phyloP scores from a whole-genome alignment of 352 stramenopile genomes.

The Pythium periplocum region DNA sequence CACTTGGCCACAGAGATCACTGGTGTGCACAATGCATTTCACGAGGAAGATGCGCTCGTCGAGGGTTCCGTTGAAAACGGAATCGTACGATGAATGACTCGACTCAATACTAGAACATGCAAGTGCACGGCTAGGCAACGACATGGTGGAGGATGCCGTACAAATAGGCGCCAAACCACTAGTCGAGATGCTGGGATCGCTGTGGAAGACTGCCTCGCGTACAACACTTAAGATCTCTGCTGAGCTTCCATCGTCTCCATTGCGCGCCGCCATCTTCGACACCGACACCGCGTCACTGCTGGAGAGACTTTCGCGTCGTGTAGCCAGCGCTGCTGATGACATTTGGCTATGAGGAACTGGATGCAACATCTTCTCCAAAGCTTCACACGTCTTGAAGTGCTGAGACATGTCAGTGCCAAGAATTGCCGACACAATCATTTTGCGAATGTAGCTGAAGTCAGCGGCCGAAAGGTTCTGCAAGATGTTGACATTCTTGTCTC shows the following conservation, averaged over 20 bases:
- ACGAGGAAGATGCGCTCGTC: slow-evolving; percentile 85
- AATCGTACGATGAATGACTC: slow-evolving; percentile 23
- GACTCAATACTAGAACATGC: slow-evolving; percentile 10
- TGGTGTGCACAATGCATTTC: slow-evolving; percentile 81
- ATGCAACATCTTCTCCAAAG: slow-evolving; percentile 65
- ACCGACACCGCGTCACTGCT: neutral
- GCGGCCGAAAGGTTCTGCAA: slow-evolving; percentile 63
- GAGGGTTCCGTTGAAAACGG: slow-evolving; percentile 55
- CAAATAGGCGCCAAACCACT: neutral
- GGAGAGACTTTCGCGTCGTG: slow-evolving; percentile 32
- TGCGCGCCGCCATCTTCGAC: slow-evolving; percentile 6
- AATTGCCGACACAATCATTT: slow-evolving; percentile 86
- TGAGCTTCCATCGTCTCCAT: slow-evolving; percentile 12
- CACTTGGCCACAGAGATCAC: slow-evolving; percentile 81
- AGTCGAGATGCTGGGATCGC: slow-evolving; percentile 30
- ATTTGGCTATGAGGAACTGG: slow-evolving; percentile 36
- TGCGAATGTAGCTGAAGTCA: slow-evolving; percentile 78
- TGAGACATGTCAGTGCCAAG: slow-evolving; percentile 88
- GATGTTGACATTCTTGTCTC: slow-evolving; percentile 84
- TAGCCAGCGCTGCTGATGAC: slow-evolving; percentile 18
- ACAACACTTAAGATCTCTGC: slow-evolving; percentile 37
- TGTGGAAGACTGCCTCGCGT: slow-evolving; percentile 61
- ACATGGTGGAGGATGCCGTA: neutral
- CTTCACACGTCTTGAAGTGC: slow-evolving; percentile 85
- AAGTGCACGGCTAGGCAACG: slow-evolving; percentile 11